Evolutionary conservation across 495 filamentous ascomycete species (phyloP).

Genomic region (Xylaria acuta): DNA sequence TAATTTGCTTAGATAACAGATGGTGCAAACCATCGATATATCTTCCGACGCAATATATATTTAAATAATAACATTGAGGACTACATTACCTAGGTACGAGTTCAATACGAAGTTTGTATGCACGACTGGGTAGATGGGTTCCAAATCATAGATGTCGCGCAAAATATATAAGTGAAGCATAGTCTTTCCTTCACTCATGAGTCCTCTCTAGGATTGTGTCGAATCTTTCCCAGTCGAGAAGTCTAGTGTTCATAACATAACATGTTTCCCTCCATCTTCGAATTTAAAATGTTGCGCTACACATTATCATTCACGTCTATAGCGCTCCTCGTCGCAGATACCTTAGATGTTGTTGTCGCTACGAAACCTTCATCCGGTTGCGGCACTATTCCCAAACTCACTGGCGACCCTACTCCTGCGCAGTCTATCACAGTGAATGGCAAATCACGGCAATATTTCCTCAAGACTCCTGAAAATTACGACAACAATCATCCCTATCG

Average conservation of each 20-base stretch:
- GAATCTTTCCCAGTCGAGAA: background rate
- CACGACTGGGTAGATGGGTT: background rate
- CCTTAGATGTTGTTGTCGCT: slow-evolving; percentile 17
- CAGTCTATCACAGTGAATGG: slow-evolving; percentile 35
- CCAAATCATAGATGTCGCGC: background rate
- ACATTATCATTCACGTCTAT: background rate
- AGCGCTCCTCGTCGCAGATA: background rate
- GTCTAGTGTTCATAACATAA: background rate
- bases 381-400: slow-evolving; percentile 45
- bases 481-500: slow-evolving; percentile 46
- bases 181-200: background rate
- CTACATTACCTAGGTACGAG: background rate
- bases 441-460: slow-evolving; percentile 43
- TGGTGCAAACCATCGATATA: background rate
- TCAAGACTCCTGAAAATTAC: slow-evolving; percentile 50
- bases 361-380: slow-evolving; percentile 46
- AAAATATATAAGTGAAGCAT: background rate
- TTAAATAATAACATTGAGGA: background rate
- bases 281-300: background rate
- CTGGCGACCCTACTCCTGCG: slow-evolving; percentile 38
- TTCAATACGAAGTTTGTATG: background rate
- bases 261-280: background rate
- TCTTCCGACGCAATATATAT: background rate
- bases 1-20: background rate
- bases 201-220: background rate